Percentiles rank a stretch among this genome's conserved stretches.
Conservation (phyloP, 2,329 filamentous ascomycete species). For the Claviceps fusiformis region DNA sequence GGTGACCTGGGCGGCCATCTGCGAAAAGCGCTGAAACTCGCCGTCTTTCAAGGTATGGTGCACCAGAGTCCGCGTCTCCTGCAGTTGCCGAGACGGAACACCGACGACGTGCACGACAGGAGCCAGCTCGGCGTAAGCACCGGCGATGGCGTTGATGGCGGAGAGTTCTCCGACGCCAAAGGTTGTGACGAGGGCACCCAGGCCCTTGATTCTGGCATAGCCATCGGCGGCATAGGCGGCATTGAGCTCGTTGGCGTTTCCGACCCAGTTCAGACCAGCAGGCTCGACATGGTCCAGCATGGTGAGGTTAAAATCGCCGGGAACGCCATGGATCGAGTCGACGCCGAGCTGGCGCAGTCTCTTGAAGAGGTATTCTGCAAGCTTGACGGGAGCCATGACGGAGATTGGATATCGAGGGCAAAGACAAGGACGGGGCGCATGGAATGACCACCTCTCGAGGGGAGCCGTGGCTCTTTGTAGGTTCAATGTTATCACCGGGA, state of each 20-base stretch:
- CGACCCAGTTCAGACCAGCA: slow-evolving; percentile 28
- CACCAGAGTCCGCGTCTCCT: slow-evolving; percentile 28
- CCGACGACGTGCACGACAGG: slow-evolving; percentile 46
- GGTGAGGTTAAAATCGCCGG: slow-evolving; percentile 27
- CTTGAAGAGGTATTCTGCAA: slow-evolving; percentile 39
- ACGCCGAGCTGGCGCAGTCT: slow-evolving; percentile 46
- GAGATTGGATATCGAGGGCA: not conserved
- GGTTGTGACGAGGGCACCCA: slow-evolving; percentile 39
- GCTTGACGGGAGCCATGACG: slow-evolving; percentile 5
- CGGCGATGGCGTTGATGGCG: slow-evolving; percentile 45
- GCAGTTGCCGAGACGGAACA: slow-evolving; percentile 29
- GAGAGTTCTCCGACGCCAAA: slow-evolving; percentile 46
- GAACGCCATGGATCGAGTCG: slow-evolving; percentile 38
- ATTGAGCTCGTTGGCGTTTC: slow-evolving; percentile 45
- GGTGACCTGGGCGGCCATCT: slow-evolving; percentile 35
- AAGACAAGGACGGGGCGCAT: too few species aligned
- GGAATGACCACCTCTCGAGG: too few species aligned
- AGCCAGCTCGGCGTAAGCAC: slow-evolving; percentile 41
- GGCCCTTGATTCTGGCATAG: slow-evolving; percentile 40
- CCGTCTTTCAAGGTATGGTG: slow-evolving; percentile 45
- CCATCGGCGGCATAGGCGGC: slow-evolving; percentile 44
- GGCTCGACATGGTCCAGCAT: slow-evolving; percentile 24
- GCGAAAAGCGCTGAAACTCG: slow-evolving; percentile 35
- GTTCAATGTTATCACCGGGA: too few species aligned
- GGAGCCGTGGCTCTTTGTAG: too few species aligned